phyloP scores from a whole-genome alignment of 169 alveolate species.

The Plasmodium ovale region DNA sequence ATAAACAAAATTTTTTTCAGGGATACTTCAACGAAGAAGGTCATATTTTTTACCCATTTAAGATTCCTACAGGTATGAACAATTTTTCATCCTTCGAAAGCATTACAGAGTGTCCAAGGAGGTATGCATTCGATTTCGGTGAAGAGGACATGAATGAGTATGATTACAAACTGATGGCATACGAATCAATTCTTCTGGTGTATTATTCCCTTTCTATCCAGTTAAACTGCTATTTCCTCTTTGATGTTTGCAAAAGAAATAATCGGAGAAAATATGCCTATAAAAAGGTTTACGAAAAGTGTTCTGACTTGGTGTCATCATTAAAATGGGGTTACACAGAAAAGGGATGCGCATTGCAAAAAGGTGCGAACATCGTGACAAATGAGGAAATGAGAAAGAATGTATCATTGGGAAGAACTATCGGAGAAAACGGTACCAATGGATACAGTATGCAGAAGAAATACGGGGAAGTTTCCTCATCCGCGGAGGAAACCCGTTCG shows the following conservation, averaged over 20 bases:
- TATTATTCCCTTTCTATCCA: conserved; percentile 56
- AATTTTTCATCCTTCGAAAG: conserved; percentile 18
- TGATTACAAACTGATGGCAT: conserved; percentile 49
- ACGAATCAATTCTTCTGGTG: conserved; percentile 64
- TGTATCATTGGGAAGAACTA: not conserved
- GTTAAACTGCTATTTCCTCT: conserved; percentile 33
- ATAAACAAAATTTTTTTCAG: conserved; percentile 28
- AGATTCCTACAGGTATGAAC: conserved; percentile 46
- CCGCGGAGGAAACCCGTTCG: no score
- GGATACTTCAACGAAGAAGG: conserved; percentile 68
- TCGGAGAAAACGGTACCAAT: not conserved
- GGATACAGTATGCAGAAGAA: not conserved
- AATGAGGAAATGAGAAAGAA: not conserved
- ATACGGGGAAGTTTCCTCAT: not conserved
- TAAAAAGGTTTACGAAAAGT: conserved; percentile 9
- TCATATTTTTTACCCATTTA: conserved; percentile 53
- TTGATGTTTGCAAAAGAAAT: conserved; percentile 25
- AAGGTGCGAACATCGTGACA: not conserved
- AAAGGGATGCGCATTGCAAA: not conserved
- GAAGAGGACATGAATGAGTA: conserved; percentile 44
- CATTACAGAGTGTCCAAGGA: not conserved
- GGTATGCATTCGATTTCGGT: conserved; percentile 22
- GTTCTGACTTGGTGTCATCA: not conserved
- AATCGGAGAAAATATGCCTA: conserved; percentile 8
- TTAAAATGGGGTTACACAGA: not conserved